These are phyloP conservation scores for Ustilago trichophora DNA, from an alignment of 1,284 basidiomycete genomes.

Conservation along the genomic window DNA sequence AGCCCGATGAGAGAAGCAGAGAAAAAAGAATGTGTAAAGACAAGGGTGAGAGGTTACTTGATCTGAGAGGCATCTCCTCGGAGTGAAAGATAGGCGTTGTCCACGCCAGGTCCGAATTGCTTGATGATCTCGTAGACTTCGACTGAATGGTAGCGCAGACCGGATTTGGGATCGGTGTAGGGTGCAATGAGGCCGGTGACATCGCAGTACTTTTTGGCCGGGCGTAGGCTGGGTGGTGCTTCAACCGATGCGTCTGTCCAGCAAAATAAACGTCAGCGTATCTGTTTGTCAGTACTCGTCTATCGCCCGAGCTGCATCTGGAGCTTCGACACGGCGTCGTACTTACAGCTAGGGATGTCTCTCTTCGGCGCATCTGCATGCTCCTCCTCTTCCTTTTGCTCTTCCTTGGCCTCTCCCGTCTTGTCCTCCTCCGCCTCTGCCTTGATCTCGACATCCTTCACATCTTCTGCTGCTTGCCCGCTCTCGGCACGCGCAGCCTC, in stretches of 20 bases:
- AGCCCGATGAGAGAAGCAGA: no score
- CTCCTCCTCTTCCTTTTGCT: neutral
- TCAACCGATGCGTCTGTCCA: constrained; percentile 77
- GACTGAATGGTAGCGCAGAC: constrained; percentile 83
- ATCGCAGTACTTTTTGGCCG: constrained; percentile 82
- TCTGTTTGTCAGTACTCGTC: no score
- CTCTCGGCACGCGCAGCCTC: constrained; percentile 6
- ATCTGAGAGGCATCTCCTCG: constrained; percentile 61
- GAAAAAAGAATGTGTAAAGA: no score
- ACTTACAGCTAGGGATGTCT: constrained; percentile 27
- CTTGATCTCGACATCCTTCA: neutral
- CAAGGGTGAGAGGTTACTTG: no score
- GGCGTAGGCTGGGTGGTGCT: constrained; percentile 81
- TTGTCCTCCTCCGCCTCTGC: no score
- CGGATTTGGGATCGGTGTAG: constrained; percentile 83
- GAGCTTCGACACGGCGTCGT: no score
- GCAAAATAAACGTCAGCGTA: no score
- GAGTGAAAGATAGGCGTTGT: constrained; percentile 60
- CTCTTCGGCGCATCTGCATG: constrained; percentile 19
- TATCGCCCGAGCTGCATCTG: no score
- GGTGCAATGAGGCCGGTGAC: constrained; percentile 85
- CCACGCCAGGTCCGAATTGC: constrained; percentile 70
- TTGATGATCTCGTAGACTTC: constrained; percentile 84
- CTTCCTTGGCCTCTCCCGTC: neutral
- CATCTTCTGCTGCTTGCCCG: neutral